phyloP scores from a whole-genome alignment of 1,284 basidiomycete species.

The Sporisorium reilianum region DNA sequence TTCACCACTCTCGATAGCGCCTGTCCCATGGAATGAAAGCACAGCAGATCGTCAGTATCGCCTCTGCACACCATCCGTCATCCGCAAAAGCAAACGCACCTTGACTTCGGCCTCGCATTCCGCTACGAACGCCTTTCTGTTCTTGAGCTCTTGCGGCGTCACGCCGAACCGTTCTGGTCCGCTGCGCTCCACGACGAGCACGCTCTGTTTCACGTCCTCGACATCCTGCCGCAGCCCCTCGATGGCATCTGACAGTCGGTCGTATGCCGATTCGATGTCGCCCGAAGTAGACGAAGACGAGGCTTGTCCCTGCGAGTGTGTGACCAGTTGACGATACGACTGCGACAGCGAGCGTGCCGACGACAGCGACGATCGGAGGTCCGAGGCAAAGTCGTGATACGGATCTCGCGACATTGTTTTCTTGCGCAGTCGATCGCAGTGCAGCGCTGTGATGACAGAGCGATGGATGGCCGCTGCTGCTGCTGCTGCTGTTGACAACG shows the following conservation, averaged over 20 bases:
- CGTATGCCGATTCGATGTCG: slow-evolving; percentile 44
- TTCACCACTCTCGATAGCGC: slow-evolving; percentile 28
- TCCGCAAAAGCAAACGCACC: slow-evolving; percentile 11
- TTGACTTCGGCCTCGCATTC: slow-evolving; percentile 55
- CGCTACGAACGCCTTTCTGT: slow-evolving; percentile 50
- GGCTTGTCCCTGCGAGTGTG: slow-evolving; percentile 11
- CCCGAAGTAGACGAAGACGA: slow-evolving; percentile 5
- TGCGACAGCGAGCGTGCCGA: slow-evolving; percentile 48
- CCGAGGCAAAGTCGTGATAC: slow-evolving; percentile 65
- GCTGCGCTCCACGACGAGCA: slow-evolving; percentile 61
- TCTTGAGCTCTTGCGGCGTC: slow-evolving; percentile 48
- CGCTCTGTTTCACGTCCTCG: slow-evolving; percentile 62
- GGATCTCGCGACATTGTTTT: slow-evolving; percentile 62
- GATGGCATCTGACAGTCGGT: slow-evolving; percentile 52
- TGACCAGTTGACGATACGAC: slow-evolving; percentile 41
- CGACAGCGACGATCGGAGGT: slow-evolving; percentile 56
- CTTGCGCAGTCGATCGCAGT: neutral
- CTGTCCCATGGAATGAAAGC: slow-evolving; percentile 11
- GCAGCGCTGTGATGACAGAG: neutral
- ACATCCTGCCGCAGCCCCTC: slow-evolving; percentile 61
- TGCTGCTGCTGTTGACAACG: neutral
- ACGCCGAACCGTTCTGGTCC: slow-evolving; percentile 64
- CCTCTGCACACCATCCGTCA: neutral
- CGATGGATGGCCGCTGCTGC: neutral
- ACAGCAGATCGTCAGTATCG: neutral